Conservation (phyloP, 2,329 filamentous ascomycete genomes). For the Ophiostoma himal-ulmi region DNA sequence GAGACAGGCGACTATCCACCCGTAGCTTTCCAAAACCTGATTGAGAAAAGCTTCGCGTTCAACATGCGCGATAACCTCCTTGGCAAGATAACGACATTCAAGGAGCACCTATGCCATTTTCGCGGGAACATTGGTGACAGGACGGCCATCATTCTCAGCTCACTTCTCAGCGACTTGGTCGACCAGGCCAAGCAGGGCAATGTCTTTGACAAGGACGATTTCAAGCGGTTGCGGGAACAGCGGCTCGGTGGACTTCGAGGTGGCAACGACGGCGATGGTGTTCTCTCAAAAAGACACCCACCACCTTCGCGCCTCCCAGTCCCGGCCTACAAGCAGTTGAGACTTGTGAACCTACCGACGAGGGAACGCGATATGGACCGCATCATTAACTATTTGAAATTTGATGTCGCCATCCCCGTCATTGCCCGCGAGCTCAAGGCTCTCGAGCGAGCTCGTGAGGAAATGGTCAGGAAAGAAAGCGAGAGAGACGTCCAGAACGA, state of each 20-base stretch:
- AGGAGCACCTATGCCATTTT: constrained; percentile 58
- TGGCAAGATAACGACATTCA: constrained; percentile 58
- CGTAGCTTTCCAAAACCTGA: constrained; percentile 39
- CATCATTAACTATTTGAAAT: constrained; percentile 60
- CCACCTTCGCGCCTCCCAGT: constrained; percentile 30
- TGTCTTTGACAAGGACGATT: constrained; percentile 42
- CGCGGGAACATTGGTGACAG: constrained; percentile 44
- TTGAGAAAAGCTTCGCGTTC: constrained; percentile 52
- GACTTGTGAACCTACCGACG: constrained; percentile 15
- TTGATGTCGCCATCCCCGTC: constrained; percentile 42
- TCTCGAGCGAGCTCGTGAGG: constrained; percentile 31
- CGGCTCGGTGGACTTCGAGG: background rate
- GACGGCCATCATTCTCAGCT: constrained; percentile 45
- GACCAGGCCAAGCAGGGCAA: constrained; percentile 54
- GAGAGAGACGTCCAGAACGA: constrained; percentile 36
- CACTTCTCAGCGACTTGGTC: constrained; percentile 48
- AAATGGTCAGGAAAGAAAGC: constrained; percentile 19
- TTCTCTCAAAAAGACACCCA: constrained; percentile 7
- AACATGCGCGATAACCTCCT: constrained; percentile 52
- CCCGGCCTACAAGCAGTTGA: constrained; percentile 42
- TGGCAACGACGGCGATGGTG: background rate
- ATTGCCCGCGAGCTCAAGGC: constrained; percentile 30
- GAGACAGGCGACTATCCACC: background rate
- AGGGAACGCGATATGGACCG: constrained; percentile 34
- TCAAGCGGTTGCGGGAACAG: constrained; percentile 33